Base-by-base conservation (phyloP, 305 asterid species). In the Rubia peregrina region DNA sequence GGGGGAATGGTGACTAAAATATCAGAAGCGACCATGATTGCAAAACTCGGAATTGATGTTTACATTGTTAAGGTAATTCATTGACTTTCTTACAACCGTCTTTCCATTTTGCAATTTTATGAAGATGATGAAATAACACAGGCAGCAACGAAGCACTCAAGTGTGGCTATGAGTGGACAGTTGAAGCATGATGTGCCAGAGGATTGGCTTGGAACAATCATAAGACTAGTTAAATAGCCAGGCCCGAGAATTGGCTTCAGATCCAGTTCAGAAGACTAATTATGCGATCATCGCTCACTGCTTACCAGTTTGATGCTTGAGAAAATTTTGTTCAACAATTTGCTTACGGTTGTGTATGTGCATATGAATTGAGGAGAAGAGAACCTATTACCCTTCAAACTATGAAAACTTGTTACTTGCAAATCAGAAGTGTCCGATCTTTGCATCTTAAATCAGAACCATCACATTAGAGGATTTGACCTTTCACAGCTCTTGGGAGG, bases 1-100 rank as follows among this genome's bases (percentile, higher is more conserved):
- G 98, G 97, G 44, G 97, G 98, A 43, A 93, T 93, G 97, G 80
- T 78, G 72, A 91, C 98, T 59, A 93, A 93, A 78, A 86, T 93
- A 83, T 71, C 92, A 48, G 98, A 93, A 83, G 98, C 98, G 24
- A 95, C 98, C 16, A 81, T 85, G 92, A 90, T 93, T 73, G 98
- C 98, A 14, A 91, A 81, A 81, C 80, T 88, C 72, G 97, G 93
- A 69, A 88, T 91, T 71, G 96, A 89, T 83, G 97, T 94, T 72
- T 91, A 85, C 78, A 91, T 91, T 71, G 96, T 87, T 42, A 88
- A 91, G 98, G 97, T 88, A 82, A 79, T 42, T 2, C 41, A 14
- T 17, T 44, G 9, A 56, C 21, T 16, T 11, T 53, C 30, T 38
- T 5, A 13, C 24, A 17, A 57, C 49, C 30, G 14, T n/a, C 21